phyloP scores from a whole-genome alignment of 2,329 filamentous ascomycete species.

The Cryphonectria nitschkei region DNA sequence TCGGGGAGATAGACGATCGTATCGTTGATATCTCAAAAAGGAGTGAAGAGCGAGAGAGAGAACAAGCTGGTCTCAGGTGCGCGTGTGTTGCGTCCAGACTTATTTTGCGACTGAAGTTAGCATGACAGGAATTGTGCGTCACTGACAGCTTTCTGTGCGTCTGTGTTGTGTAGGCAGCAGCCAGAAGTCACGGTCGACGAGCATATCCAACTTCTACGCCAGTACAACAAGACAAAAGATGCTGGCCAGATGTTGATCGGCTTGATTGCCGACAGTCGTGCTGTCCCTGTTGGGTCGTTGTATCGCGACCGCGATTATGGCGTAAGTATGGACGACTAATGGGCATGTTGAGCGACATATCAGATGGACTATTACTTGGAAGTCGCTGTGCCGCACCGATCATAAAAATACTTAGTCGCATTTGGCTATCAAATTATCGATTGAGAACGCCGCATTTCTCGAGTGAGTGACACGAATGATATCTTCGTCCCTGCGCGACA shows the following conservation, averaged over 20 bases:
- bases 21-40: not conserved
- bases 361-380: no score
- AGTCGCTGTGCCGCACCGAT: not conserved
- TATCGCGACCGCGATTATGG: conserved; percentile 40
- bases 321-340: conserved; percentile 35
- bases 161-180: conserved; percentile 25
- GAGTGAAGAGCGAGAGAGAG: conserved; percentile 8
- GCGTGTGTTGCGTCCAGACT: not conserved
- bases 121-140: not conserved
- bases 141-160: not conserved
- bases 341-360: no score
- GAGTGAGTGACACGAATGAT: not conserved
- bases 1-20: conserved; percentile 11
- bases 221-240: conserved; percentile 46
- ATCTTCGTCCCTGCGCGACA: not conserved
- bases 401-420: not conserved
- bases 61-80: conserved; percentile 8
- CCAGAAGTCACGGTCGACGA: conserved; percentile 32
- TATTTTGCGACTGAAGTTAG: not conserved
- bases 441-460: not conserved
- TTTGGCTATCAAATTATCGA: not conserved
- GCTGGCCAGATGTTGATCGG: conserved; percentile 45
- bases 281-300: conserved; percentile 38
- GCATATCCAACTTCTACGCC: conserved; percentile 37
- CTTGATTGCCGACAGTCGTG: conserved; percentile 42